Evolutionary conservation across 306 rosid species (phyloP).

Genomic region (Prunus mongolica): DNA sequence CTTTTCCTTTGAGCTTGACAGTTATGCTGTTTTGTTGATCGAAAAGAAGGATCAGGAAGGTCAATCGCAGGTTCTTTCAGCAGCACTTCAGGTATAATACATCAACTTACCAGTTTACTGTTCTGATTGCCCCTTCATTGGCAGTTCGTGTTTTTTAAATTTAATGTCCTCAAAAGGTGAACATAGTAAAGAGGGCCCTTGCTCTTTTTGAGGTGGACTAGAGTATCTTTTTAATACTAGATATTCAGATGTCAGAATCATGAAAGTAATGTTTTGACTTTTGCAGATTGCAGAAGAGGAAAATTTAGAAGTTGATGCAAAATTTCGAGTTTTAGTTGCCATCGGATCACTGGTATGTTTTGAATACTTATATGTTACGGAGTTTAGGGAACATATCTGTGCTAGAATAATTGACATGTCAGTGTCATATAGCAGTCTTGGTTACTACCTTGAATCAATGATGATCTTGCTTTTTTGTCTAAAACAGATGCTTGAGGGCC

Average conservation of each 20-base stretch:
- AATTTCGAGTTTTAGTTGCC: constrained; percentile 87
- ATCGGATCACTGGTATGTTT: constrained; percentile 82
- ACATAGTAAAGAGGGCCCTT: not conserved
- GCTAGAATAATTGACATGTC: not conserved
- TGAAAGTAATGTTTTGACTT: constrained; percentile 1
- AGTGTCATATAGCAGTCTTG: not conserved
- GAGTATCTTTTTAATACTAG: not conserved
- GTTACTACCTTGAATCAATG: not conserved
- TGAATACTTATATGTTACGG: constrained; percentile 5
- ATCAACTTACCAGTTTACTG: constrained; percentile 4
- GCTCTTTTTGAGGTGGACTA: not conserved
- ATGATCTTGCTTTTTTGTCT: not conserved
- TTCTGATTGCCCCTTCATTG: not conserved
- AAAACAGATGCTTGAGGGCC: constrained; percentile 78
- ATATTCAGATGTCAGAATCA: not conserved
- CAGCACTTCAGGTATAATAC: constrained; percentile 78
- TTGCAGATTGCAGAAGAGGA: constrained; percentile 68
- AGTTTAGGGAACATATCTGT: not conserved
- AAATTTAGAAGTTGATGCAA: constrained; percentile 66
- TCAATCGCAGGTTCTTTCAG: constrained; percentile 89
- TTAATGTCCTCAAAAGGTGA: not conserved
- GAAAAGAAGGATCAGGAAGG: constrained; percentile 86
- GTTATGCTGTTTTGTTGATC: constrained; percentile 76
- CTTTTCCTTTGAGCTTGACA: constrained; percentile 37
- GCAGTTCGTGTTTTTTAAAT: not conserved